Base-by-base conservation (phyloP, 2,329 filamentous ascomycete genomes). In the Botrytis fabae region DNA sequence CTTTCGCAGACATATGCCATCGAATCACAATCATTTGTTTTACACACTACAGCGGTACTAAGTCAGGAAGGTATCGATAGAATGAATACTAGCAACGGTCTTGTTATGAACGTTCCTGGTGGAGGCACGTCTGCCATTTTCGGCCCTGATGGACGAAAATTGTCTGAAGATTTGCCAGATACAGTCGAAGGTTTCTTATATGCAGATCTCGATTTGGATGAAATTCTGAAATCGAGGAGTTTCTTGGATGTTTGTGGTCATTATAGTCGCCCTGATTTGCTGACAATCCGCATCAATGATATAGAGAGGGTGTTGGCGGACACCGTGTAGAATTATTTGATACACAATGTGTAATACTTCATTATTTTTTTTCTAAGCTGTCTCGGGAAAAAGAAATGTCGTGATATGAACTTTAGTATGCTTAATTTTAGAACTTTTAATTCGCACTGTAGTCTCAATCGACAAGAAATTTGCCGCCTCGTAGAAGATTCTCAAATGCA, bases 1-100 rank as follows among this genome's bases (percentile, higher is more conserved):
- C 85, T 89, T 5, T 87, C 86, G 4, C 86, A 86, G 20, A 85
- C 84, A 4, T 89, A 88, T 73, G 87, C 87, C 38, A 86, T 88
- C 71, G 87, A 89, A 80, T 88, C 86, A 0, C 86, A 85, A 2
- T 84, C 86, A 0, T 89, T 85, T 82, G 86, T 85, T 0, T 82
- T 89, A 10, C 86, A 87, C 0, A 86, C 87, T 0, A 88, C 86
- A 78, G 86, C 89, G 77, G 83, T 85, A 12, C 83, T 89, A 40
- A 86, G 84, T 16, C 82, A 44, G 44, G 46, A 66, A 22, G 72
- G 59, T 14, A 71, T 48, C 20, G 35, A 63, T 14, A 60, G 9
- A 20, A 57, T 42, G 51, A 18, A 32, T n/a, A 68, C 51, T 9
- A 51, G 57, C 6, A 20, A 48, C 22, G 59, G 61, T 8, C 14